Conservation (phyloP, 331 rosid genomes). For the Quercus phellos region DNA sequence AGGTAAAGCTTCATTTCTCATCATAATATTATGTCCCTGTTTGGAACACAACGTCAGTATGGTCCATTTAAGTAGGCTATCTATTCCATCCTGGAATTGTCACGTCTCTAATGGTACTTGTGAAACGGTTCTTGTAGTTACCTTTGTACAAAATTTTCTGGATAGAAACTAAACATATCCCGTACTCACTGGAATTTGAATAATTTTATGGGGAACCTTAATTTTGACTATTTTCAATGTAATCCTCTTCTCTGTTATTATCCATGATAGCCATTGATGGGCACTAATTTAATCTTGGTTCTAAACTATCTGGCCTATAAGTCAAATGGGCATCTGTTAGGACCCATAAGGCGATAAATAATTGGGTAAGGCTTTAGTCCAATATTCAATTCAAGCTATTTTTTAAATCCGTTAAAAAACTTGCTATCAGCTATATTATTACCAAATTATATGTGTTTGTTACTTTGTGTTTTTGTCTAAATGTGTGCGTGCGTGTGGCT, state of each 20-base stretch:
- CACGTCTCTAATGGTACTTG: not conserved
- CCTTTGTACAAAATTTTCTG: not conserved
- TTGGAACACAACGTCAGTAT: no score
- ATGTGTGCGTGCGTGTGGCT: not conserved
- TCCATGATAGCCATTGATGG: not conserved
- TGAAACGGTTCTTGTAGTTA: not conserved
- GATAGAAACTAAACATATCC: no score
- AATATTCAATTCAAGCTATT: not conserved
- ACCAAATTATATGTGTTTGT: not conserved
- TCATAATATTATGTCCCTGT: not conserved
- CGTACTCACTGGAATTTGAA: not conserved
- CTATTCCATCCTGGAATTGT: not conserved
- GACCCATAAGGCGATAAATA: not conserved
- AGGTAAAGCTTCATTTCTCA: conserved; percentile 42
- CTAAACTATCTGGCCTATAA: not conserved
- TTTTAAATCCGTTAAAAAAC: not conserved
- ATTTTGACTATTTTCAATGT: not conserved
- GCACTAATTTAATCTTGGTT: not conserved
- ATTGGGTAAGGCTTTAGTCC: not conserved
- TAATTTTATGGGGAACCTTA: not conserved
- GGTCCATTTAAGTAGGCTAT: no score
- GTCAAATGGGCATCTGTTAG: not conserved
- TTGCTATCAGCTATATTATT: not conserved
- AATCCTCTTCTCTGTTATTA: not conserved
- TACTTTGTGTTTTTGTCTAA: not conserved